Conservation (phyloP, 768 basidiomycete species). For the Omphalotus guepiniiformis region DNA sequence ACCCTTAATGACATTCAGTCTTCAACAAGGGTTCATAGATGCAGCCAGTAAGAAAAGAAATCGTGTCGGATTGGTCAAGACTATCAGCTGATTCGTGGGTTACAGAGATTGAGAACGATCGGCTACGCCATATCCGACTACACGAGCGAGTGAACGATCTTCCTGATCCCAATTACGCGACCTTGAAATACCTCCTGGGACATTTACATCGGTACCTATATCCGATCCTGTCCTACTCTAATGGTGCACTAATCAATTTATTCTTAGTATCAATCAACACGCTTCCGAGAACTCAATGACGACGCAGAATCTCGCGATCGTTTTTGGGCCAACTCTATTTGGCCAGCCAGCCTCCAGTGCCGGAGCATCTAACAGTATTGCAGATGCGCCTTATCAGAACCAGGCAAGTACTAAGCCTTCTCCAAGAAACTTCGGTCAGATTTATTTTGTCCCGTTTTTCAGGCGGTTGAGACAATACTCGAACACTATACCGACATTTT, state of each 20-base stretch:
- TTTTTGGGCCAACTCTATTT: constrained; percentile 97
- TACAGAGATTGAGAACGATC: constrained; percentile 87
- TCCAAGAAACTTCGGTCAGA: neutral
- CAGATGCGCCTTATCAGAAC: constrained; percentile 70
- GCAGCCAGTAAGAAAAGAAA: constrained; percentile 72
- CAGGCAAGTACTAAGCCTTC: constrained; percentile 36
- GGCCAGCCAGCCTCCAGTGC: constrained; percentile 48
- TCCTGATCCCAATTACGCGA: constrained; percentile 98
- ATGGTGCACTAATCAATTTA: constrained; percentile 4
- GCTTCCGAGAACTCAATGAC: constrained; percentile 88
- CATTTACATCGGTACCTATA: constrained; percentile 79
- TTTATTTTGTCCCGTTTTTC: constrained; percentile 12
- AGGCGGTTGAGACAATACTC: constrained; percentile 79
- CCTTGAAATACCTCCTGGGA: constrained; percentile 91
- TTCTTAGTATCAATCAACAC: constrained; percentile 65
- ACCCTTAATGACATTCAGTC: constrained; percentile 75
- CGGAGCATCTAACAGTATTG: constrained; percentile 51
- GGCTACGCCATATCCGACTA: constrained; percentile 89
- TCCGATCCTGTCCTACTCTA: constrained; percentile 6
- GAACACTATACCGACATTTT: constrained; percentile 58
- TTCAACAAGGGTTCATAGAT: constrained; percentile 93
- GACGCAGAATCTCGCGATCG: constrained; percentile 88
- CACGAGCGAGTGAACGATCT: constrained; percentile 98
- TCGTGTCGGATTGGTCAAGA: no score
- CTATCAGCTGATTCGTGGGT: no score